phyloP scores from a whole-genome alignment of 768 basidiomycete genomes.

The Hygrocybe punicea region DNA sequence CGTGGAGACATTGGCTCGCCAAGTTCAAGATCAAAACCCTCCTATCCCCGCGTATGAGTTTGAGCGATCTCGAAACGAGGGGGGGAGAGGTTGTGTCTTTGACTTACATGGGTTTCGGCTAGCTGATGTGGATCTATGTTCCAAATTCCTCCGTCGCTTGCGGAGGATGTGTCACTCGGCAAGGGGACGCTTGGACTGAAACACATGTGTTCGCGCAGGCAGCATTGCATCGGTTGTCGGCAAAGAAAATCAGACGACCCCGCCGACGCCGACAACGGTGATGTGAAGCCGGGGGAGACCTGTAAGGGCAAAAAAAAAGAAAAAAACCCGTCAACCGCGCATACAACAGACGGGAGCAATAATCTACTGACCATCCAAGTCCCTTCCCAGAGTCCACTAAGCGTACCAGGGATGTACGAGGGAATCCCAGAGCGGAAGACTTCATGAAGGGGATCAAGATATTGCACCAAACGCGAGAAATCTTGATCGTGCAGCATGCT shows the following conservation, averaged over 20 bases:
- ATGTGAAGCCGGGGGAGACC: conserved; percentile 8
- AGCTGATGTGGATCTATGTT: conserved; percentile 15
- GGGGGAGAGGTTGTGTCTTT: too few relatives aligned
- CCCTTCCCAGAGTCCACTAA: conserved; percentile 62
- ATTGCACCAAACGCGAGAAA: conserved; percentile 36
- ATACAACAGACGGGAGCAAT: conserved; percentile 1
- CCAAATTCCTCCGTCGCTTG: conserved; percentile 14
- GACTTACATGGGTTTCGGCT: conserved; percentile 2
- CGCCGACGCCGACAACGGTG: conserved; percentile 8
- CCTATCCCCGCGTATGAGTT: conserved; percentile 9
- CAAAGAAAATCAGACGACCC: conserved; percentile 34
- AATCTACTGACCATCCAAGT: conserved; percentile 47
- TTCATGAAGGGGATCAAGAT: conserved; percentile 18
- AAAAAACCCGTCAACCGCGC: neutral
- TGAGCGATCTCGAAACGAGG: too few relatives aligned
- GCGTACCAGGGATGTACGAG: conserved; percentile 41
- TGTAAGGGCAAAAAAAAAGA: conserved; percentile 3
- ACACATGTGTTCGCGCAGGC: conserved; percentile 44
- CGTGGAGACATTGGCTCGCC: conserved; percentile 13
- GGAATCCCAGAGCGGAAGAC: conserved; percentile 24
- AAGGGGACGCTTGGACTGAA: conserved; percentile 39
- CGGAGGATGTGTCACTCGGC: conserved; percentile 15
- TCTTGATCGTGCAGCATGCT: conserved; percentile 35
- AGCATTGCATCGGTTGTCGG: conserved; percentile 50
- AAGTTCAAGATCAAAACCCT: conserved; percentile 10